Base-by-base conservation (phyloP, 257 asterid genomes). In the Nicotiana paniculata region DNA sequence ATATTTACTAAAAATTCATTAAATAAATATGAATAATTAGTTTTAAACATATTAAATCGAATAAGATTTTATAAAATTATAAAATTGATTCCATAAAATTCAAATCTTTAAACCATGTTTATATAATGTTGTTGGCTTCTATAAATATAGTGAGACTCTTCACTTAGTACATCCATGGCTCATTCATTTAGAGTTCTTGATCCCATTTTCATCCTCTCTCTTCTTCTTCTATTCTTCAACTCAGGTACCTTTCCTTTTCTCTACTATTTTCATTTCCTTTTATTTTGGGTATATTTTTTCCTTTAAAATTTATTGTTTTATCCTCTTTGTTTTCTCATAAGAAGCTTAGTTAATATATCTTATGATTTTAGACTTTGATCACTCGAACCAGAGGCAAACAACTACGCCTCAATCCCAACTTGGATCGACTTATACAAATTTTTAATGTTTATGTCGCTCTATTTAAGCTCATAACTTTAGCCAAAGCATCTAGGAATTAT, bases 221-320 rank as follows among this genome's bases (percentile, higher is more conserved):
- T 84, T 62, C 81, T 72, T 5, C 57, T 75, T 28, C 32, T 21
- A 32, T 33, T 80, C 66, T 15, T 77, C 9, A 32, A 43, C 15
- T 80, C 81, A 70, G 86, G 84, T 84, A 84, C 65, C 30, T 84
- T 62, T n/a, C 33, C 8, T n/a, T 43, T 30, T 35, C 15, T 64
- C 35, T 32, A 37, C 21, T 63, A 12, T 68, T 43, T 43, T 80
- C 10, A 24, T n/a, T 11, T 17, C 9, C 2, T 17, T 59, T 59
- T 2, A 5, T 2, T 35, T 21, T 7, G 39, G 15, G 18, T 59
- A n/a, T 32, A 32, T 32, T 32, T 32, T 4, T 39, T 21, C 15
- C 17, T n/a, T 26, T 33, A 13, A 5, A 16, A 11, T 63, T 35
- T 12, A 32, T 26, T 43, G 8, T 16, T 6, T 28, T 66, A 4